These are phyloP conservation scores for Penicillium egyptiacum DNA, from an alignment of 495 filamentous ascomycete genomes.

Conservation along the genomic window DNA sequence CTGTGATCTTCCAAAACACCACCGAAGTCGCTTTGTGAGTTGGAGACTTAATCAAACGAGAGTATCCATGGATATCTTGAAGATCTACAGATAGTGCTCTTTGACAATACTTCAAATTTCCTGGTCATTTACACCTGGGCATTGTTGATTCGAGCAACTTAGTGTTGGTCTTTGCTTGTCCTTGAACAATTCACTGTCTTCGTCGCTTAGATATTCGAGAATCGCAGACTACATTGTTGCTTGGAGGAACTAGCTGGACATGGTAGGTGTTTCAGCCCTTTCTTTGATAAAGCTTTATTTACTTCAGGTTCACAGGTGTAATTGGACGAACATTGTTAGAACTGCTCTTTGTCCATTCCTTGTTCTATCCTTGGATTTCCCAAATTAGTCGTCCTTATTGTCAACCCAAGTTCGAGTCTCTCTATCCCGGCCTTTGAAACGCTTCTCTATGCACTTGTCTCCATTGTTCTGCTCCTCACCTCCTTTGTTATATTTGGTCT, in stretches of 20 bases:
- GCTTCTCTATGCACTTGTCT: neutral
- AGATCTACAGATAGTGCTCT: neutral
- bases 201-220: neutral
- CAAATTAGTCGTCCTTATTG: neutral
- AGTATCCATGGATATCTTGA: neutral
- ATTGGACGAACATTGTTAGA: neutral
- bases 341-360: neutral
- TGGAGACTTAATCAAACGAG: no score
- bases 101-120: neutral
- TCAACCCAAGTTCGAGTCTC: neutral
- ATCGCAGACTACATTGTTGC: neutral
- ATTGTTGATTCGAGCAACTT: neutral
- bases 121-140: neutral
- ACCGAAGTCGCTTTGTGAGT: no score
- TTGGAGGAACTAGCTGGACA: neutral
- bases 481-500: neutral
- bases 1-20: no score
- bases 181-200: neutral
- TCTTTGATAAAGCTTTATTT: neutral
- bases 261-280: neutral
- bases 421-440: neutral
- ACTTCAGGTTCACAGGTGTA: neutral
- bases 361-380: neutral
- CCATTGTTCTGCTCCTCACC: neutral
- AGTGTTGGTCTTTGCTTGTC: neutral